phyloP scores from a whole-genome alignment of 2,329 filamentous ascomycete species.

The Fusarium hainanense region DNA sequence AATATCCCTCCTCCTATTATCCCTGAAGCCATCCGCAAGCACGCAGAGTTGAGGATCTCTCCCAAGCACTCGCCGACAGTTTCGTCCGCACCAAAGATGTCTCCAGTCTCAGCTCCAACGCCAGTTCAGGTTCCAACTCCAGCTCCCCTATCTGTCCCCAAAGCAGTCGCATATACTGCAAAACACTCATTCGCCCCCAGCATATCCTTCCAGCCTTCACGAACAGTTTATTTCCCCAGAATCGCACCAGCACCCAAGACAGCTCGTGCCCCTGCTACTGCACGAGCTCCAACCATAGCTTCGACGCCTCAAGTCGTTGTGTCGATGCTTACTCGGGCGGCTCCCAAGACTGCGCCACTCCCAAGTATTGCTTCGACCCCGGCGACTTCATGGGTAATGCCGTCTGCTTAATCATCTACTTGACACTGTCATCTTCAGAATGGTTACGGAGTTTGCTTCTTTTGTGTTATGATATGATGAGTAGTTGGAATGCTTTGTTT shows the following conservation, averaged over 20 bases:
- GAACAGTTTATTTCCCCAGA: not conserved
- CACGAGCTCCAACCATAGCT: slow-evolving; percentile 19
- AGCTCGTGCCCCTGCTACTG: slow-evolving; percentile 15
- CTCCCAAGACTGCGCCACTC: slow-evolving; percentile 21
- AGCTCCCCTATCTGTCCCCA: not conserved
- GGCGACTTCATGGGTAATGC: slow-evolving; percentile 8
- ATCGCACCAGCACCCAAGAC: slow-evolving; percentile 23
- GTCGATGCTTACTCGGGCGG: slow-evolving; percentile 12
- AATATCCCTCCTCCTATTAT: not conserved
- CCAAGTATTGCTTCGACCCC: slow-evolving; percentile 21
- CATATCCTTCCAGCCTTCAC: slow-evolving; percentile 2
- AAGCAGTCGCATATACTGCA: not conserved
- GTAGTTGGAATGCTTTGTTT: not conserved
- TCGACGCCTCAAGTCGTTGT: slow-evolving; percentile 21
- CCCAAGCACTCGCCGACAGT: not conserved
- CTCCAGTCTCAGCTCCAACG: not conserved
- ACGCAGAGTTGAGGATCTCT: not conserved
- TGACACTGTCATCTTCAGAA: not conserved
- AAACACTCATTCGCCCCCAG: not conserved
- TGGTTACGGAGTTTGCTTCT: not conserved
- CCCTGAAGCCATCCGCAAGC: not conserved
- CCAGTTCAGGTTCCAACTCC: too few relatives aligned
- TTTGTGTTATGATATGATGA: slow-evolving; percentile 4
- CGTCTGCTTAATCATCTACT: slow-evolving; percentile 7
- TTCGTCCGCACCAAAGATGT: not conserved